These are phyloP conservation scores for Flaveria floridana DNA, from an alignment of 140 eudicot species.

Conservation along the genomic window DNA sequence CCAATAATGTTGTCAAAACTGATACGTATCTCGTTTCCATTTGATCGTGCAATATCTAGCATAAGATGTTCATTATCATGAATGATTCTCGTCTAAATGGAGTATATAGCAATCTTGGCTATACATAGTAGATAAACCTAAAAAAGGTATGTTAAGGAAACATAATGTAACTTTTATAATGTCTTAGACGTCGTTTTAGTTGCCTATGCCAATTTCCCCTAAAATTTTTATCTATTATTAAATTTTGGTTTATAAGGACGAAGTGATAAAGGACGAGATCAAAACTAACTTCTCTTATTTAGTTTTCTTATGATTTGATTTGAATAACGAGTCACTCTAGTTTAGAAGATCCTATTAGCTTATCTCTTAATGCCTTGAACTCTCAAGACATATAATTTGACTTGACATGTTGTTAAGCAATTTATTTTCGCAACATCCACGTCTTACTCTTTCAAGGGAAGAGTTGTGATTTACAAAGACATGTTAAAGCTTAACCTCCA, in stretches of 20 bases:
- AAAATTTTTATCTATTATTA: not conserved
- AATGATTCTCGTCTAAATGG: not conserved
- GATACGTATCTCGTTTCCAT: not conserved
- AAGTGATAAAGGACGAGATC: not conserved
- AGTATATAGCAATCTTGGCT: not conserved
- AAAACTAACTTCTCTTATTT: not conserved
- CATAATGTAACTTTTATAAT: not conserved
- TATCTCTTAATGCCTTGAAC: not conserved
- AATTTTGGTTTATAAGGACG: not conserved
- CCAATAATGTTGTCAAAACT: not conserved
- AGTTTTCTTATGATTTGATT: not conserved
- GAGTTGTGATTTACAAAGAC: no score
- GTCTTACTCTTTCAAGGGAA: no score
- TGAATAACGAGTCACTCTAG: not conserved
- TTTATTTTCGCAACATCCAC: no score
- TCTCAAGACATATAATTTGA: not conserved
- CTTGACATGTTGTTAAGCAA: not conserved
- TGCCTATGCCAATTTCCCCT: not conserved
- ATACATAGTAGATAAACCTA: not conserved
- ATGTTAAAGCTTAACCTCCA: no score
- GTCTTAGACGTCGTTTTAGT: not conserved
- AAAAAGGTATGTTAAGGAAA: not conserved
- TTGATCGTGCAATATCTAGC: not conserved
- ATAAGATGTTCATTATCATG: not conserved
- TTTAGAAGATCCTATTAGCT: not conserved